A percentile compares a stretch with the other conserved stretches of the same genome.
Evolutionary conservation across 768 basidiomycete species (phyloP).

Genomic region (Auricularia sp.): DNA sequence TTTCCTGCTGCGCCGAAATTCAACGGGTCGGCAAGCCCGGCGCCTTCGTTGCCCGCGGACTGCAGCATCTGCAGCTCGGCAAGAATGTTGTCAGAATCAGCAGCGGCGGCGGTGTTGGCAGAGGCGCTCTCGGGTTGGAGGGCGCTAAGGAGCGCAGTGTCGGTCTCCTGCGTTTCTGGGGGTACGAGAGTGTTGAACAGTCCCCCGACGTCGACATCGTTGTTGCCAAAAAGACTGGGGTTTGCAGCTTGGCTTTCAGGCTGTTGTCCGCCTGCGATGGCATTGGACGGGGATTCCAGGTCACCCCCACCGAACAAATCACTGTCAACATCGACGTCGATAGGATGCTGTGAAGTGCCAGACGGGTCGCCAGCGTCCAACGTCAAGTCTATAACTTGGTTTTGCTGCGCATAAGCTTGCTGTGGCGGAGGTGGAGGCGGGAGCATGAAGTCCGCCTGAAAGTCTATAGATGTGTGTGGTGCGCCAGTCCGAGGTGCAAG

Average conservation of each 20-base stretch:
- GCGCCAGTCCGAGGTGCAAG: slow-evolving; percentile 73
- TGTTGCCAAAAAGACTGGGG: too few relatives aligned
- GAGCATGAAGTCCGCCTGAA: background rate
- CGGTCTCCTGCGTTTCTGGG: background rate
- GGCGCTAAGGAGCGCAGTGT: background rate
- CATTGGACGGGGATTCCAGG: slow-evolving; percentile 45
- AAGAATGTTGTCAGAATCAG: background rate
- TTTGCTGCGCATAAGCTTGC: background rate
- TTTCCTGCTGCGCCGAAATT: background rate
- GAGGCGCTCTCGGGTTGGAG: background rate
- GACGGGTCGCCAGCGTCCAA: slow-evolving; percentile 26
- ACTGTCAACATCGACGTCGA: slow-evolving; percentile 47
- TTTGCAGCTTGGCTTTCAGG: slow-evolving; percentile 27
- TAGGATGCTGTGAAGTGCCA: slow-evolving; percentile 21
- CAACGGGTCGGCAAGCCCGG: background rate
- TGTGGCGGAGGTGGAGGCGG: background rate
- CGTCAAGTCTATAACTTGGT: slow-evolving; percentile 8
- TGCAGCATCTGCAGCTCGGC: background rate
- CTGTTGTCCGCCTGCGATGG: slow-evolving; percentile 72
- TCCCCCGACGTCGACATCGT: background rate
- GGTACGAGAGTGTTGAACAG: background rate
- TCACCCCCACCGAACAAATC: slow-evolving; percentile 47
- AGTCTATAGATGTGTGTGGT: slow-evolving; percentile 26
- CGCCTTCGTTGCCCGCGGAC: background rate
- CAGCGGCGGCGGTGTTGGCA: background rate